Evolutionary conservation across 208 protist genomes (phyloP).

Genomic region (Leishmania arabica): DNA sequence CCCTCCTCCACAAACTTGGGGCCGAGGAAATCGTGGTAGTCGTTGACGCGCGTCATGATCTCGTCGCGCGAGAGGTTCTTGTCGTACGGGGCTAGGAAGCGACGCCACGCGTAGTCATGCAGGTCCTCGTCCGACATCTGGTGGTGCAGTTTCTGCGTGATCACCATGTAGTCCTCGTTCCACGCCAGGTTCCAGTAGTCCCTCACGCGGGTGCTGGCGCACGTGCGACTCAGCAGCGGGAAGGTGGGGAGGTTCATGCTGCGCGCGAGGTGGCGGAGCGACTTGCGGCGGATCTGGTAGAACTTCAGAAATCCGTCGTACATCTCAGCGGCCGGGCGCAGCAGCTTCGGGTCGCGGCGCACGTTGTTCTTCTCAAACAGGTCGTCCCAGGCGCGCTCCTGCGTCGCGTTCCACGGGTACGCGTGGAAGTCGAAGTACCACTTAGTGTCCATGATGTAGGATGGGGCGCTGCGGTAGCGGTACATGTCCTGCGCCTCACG

Average conservation of each 20-base stretch:
- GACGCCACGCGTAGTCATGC: constrained; percentile 90
- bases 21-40: constrained; percentile 90
- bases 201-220: constrained; percentile 78
- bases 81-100: constrained; percentile 89
- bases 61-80: constrained; percentile 88
- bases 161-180: constrained; percentile 94
- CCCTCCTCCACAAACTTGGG: constrained; percentile 83
- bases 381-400: constrained; percentile 91
- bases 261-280: constrained; percentile 84
- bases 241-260: constrained; percentile 91
- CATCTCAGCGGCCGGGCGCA: constrained; percentile 85
- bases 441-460: constrained; percentile 88
- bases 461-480: constrained; percentile 88
- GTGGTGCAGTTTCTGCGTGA: constrained; percentile 86
- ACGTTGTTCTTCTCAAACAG: constrained; percentile 94
- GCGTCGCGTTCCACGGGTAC: constrained; percentile 71
- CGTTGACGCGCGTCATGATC: constrained; percentile 80
- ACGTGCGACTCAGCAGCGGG: constrained; percentile 84
- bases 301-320: constrained; percentile 90
- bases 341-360: constrained; percentile 79
- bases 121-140: constrained; percentile 90
- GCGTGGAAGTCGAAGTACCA: constrained; percentile 91
- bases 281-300: constrained; percentile 82
- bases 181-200: constrained; percentile 93
- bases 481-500: constrained; percentile 87